Base-by-base conservation (phyloP, 2,329 filamentous ascomycete species). In the Neophaeococcomyces mojaviensis region DNA sequence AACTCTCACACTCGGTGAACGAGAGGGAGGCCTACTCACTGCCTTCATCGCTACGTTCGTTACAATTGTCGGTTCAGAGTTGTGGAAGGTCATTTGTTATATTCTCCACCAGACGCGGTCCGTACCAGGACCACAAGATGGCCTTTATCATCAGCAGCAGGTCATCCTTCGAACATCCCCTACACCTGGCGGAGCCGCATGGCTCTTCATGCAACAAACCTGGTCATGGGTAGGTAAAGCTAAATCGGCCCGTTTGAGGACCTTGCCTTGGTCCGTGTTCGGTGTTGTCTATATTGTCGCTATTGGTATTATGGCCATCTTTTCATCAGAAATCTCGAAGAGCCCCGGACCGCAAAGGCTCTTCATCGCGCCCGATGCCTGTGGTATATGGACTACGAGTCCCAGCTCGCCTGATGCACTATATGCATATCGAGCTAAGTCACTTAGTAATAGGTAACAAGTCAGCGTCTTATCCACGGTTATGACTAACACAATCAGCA, bases 1-100 rank as follows among this genome's bases (percentile, higher is more conserved):
- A 4, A 53, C 50, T 9, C 28, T 53, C 24, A 53, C 50, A 15
- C 30, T 53, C 10, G 34, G 33, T 18, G n/a, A 40, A 13, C 16
- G 39, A 15, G 16, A 37, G 10, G 49, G 50, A 12, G 49, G 30
- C 20, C 22, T 51, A 8, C 41, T 53, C 20, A 46, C 38, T 4
- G 36, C 50, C 2, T 53, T 53, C 46, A 34, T 53, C 20, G 50
- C 50, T 20, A 42, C 49, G 6, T 53, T 53, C 39, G 42, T 53
- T 16, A 34, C 40, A 18, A 19, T 45, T 22, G 46, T 43, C 20
- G 49, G 50, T 16, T 35, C 44, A 28, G 22, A 42, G 13, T 40
- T 53, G 12, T 53, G 50, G 50, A 49, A 46, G 22, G 42, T 53
- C 33, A 24, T 53, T n/a, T 36, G 26, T 30, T 53, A 46, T 26